A percentile compares a stretch with the other conserved stretches of the same genome.
Evolutionary conservation across 257 asterid species (phyloP).

Genomic region (Echites panduratus): DNA sequence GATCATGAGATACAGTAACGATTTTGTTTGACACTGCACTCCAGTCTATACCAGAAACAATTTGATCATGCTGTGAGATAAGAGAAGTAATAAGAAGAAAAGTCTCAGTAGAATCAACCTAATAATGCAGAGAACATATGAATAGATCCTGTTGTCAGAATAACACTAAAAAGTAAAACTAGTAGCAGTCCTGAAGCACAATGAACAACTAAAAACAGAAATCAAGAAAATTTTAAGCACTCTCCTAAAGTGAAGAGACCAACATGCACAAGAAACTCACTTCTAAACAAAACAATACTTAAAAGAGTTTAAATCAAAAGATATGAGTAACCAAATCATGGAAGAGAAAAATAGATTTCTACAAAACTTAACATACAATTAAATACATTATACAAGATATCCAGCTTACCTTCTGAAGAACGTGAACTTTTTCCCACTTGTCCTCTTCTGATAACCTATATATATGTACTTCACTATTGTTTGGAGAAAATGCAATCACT

Average conservation of each 20-base stretch:
- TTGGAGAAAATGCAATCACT: slow-evolving; percentile 94
- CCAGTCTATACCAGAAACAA: slow-evolving; percentile 98
- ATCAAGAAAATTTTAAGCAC: neutral
- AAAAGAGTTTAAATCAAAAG: neutral
- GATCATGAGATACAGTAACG: slow-evolving; percentile 96
- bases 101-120: neutral
- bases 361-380: neutral
- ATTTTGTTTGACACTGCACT: slow-evolving; percentile 68
- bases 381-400: slow-evolving; percentile 6
- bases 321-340: neutral
- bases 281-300: neutral
- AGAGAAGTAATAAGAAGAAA: slow-evolving; percentile 1
- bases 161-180: neutral
- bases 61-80: slow-evolving; percentile 89
- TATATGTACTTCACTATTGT: slow-evolving; percentile 84
- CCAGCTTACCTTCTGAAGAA: slow-evolving; percentile 74
- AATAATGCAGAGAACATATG: neutral
- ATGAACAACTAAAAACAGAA: neutral
- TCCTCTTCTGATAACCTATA: slow-evolving; percentile 62
- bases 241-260: neutral
- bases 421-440: slow-evolving; percentile 96
- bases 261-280: neutral
- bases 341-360: neutral
- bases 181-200: neutral
- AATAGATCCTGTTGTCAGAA: neutral